Percentiles rank a stretch among this genome's conserved stretches.
Conservation (phyloP, 805 yeast genomes). For the Barnettozyma sp. region DNA sequence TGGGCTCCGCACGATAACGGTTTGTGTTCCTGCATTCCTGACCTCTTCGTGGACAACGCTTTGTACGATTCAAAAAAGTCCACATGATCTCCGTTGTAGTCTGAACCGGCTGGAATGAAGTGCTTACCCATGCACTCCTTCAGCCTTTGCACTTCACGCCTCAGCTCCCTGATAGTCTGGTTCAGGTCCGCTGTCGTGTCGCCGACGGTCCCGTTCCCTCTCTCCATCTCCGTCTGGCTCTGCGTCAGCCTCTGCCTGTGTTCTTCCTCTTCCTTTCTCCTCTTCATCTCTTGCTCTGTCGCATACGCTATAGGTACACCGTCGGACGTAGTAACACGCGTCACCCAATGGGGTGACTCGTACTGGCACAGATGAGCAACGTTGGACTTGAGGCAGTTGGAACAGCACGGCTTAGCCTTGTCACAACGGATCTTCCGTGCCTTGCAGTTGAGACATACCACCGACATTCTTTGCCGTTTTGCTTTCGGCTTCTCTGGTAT, state of each 20-base stretch:
- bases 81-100: no score
- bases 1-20: conserved; percentile 19
- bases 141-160: conserved; percentile 6
- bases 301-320: conserved; percentile 10
- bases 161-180: conserved; percentile 1
- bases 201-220: no score
- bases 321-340: conserved; percentile 11
- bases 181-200: neutral
- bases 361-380: conserved; percentile 25
- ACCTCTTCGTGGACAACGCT: conserved; percentile 20
- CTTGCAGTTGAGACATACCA: conserved; percentile 34
- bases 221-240: no score
- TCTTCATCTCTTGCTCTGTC: neutral
- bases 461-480: conserved; percentile 30
- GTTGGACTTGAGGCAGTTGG: conserved; percentile 27
- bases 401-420: conserved; percentile 31
- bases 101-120: no score
- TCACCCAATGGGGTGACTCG: conserved; percentile 25
- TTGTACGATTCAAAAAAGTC: conserved; percentile 19
- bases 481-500: no score
- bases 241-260: no score
- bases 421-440: conserved; percentile 38
- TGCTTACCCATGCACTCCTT: no score
- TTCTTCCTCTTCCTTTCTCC: neutral
- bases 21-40: conserved; percentile 24